Base-by-base conservation (phyloP, 2,329 filamentous ascomycete genomes). In the Paecilomyces sp. region DNA sequence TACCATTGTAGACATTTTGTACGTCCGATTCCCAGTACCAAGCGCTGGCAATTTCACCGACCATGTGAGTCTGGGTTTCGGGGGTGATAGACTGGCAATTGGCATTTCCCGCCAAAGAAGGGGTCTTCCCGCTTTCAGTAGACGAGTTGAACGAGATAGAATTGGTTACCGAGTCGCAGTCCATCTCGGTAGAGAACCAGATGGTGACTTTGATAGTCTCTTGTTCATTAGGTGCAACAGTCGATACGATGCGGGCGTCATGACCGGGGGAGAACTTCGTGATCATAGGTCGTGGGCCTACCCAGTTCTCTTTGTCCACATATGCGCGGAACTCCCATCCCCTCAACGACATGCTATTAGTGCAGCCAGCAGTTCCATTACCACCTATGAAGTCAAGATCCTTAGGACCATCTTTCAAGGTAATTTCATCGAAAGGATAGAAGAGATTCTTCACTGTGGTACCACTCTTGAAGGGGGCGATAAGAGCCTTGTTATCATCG, bases 391-490 rank as follows among this genome's bases (percentile, higher is more conserved):
- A 75, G 12, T 77, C 77, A 47, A 85, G 75, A 31, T 73, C 74
- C 3, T 75, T 70, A 1, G 75, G 69, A 1, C 83, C 81, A 1
- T 70, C 67, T 55, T 76, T 75, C n/a, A 88, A 72, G 0, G 72
- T 79, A 59, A 81, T 74, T 62, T 84, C 79, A 25, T 85, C 83
- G 64, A 83, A 85, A 0, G 85, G 85, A 66, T 82, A 83, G 68
- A 88, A 86, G 12, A 88, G 67, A 65, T 87, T 87, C 67, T 82
- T 84, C 62, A 88, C 85, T 0, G 77, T 82, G 1, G 79, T 82
- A 12, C 79, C 81, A 2, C 71, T 68, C 12, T 77, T 73, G 60
- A 85, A 88, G 0, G 85, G 83, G 9, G 85, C 74, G 41, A 87
- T 73, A 41, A 88, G 77, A 1, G 82, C 82, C 3, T 71, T 71